These are phyloP conservation scores for Willaertia magna DNA, from an alignment of 208 protist species.

Conservation along the genomic window DNA sequence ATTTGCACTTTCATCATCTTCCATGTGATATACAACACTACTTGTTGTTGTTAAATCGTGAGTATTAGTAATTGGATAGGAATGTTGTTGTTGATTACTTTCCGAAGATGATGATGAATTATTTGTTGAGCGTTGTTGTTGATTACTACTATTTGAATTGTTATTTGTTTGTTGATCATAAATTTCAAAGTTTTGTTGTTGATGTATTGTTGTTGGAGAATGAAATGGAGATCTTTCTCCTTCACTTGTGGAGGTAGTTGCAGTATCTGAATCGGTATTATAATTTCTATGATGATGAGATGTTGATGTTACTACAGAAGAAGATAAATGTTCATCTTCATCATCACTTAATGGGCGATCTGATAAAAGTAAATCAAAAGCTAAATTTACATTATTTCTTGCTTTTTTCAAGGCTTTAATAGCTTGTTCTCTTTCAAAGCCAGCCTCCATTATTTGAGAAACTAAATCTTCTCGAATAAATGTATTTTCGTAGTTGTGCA, in stretches of 20 bases:
- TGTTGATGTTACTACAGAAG: background rate
- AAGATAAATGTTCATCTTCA: background rate
- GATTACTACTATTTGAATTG: no score
- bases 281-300: background rate
- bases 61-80: no score
- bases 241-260: background rate
- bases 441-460: background rate
- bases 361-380: background rate
- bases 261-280: background rate
- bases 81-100: no score
- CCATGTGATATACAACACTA: no score
- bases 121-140: no score
- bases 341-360: no score
- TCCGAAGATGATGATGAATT: no score
- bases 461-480: background rate
- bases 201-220: background rate
- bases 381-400: background rate
- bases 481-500: no score
- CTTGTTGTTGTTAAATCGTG: no score
- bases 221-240: background rate
- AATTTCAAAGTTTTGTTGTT: no score
- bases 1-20: no score
- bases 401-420: background rate
- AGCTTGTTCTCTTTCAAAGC: background rate
- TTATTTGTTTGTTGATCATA: no score